Evolutionary conservation across 306 rosid genomes (phyloP), one percentile per base, ranked within the genome.

Genomic region (Lathyrus tuberosus): DNA sequence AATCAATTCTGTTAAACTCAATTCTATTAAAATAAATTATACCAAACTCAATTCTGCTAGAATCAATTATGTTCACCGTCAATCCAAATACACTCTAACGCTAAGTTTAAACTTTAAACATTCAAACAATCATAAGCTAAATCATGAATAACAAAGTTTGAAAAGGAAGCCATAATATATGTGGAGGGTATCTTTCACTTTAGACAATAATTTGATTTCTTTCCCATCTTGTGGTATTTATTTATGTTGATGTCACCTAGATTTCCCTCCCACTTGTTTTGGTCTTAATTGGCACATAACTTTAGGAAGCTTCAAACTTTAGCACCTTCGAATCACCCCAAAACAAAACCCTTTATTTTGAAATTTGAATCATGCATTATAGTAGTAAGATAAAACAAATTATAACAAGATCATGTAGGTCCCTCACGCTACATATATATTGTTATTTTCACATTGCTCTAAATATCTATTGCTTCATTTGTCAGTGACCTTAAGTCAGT

Each of bases 381-480:
- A 22, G 1, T 52, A 10, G 59, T 52, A 52, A 66, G 17, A 30
- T 26, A 65, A 51, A 62, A 62, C 63, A 62, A 63, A 54, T 26
- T 37, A 63, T 24, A 54, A 54, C 3, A 57, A 52, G 41, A 74
- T 68, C 16, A 44, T 1, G 79, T 74, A 68, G 79, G 83, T 46
- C 76, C 79, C 8, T 38, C 5, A 11, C n/a, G 2, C 4, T 5
- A 7, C 31, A 48, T 48, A 59, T 44, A 48, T 56, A 59, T 53
- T 41, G 65, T 11, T 10, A 72, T 48, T 54, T 67, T 66, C 70
- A 58, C 71, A 59, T 78, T 59, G 16, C 78, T 78, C 70, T 62
- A 78, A 72, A 69, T 66, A 58, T 58, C 70, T 62, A 49, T 78
- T 66, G 78, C 74, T 72, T 72, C 52, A 72, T 78, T 72, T 73